Evolutionary conservation across 139 green algal genomes (phyloP).

Genomic region (Tetradesmus lagerheimii): DNA sequence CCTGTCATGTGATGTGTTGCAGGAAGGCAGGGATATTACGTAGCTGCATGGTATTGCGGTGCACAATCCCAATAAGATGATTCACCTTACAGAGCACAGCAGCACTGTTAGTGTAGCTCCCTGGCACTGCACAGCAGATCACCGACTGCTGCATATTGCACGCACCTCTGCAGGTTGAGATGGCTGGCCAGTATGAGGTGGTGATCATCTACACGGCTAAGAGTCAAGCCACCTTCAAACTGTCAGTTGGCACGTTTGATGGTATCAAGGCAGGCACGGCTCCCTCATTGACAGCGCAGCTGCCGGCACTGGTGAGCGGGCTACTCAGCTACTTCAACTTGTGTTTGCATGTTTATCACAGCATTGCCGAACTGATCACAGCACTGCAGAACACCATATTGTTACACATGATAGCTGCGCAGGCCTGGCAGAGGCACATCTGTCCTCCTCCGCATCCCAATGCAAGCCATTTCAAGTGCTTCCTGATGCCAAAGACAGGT

Average conservation of each 20-base stretch:
- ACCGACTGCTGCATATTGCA: not conserved
- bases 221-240: not conserved
- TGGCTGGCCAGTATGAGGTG: slow-evolving; percentile 13
- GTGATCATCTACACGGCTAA: not conserved
- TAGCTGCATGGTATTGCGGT: not conserved
- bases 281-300: not conserved
- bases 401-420: too few relatives aligned
- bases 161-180: slow-evolving; percentile 26
- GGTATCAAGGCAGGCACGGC: slow-evolving; percentile 7
- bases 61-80: not conserved
- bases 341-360: too few relatives aligned
- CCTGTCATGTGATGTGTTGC: too few relatives aligned
- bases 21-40: too few relatives aligned
- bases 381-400: too few relatives aligned
- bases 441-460: too few relatives aligned
- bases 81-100: not conserved
- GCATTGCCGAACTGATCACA: too few relatives aligned
- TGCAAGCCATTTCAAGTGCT: too few relatives aligned
- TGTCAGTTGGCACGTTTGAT: slow-evolving; percentile 24
- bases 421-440: too few relatives aligned
- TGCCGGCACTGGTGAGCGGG: slow-evolving; percentile 6
- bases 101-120: not conserved
- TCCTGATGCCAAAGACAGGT: too few relatives aligned
- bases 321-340: too few relatives aligned
- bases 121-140: too few relatives aligned